Conservation (phyloP, 164 flowering plant species). For the Houttuynia cordata region DNA sequence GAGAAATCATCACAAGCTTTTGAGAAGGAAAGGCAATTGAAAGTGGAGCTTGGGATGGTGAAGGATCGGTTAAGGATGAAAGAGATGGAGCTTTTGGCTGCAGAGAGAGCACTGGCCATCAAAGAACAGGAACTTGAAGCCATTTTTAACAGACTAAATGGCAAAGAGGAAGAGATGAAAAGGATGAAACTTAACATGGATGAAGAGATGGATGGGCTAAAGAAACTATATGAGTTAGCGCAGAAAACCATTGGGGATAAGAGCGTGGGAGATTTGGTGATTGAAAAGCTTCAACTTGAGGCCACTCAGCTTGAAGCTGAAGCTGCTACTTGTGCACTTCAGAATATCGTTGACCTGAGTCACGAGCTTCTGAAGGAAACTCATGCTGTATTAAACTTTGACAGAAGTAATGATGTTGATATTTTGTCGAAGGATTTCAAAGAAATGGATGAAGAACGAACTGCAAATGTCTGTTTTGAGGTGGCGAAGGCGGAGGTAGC, state of each 20-base stretch:
- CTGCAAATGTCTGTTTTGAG: slow-evolving; percentile 9
- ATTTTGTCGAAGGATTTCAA: not conserved
- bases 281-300: slow-evolving; percentile 73
- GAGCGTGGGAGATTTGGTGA: slow-evolving; percentile 51
- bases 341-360: slow-evolving; percentile 50
- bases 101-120: slow-evolving; percentile 44
- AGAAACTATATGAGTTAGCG: slow-evolving; percentile 40
- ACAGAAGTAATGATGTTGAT: slow-evolving; percentile 17
- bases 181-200: slow-evolving; percentile 33
- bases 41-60: slow-evolving; percentile 48
- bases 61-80: slow-evolving; percentile 43
- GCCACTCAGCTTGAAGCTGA: slow-evolving; percentile 71
- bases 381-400: slow-evolving; percentile 24
- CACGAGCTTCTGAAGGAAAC: slow-evolving; percentile 37
- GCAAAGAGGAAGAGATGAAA: slow-evolving; percentile 39
- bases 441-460: not conserved
- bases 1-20: slow-evolving; percentile 19
- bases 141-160: slow-evolving; percentile 31
- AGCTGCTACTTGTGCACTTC: slow-evolving; percentile 70
- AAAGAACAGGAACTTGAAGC: slow-evolving; percentile 64
- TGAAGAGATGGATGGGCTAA: slow-evolving; percentile 34
- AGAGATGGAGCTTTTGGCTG: slow-evolving; percentile 58
- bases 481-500: slow-evolving; percentile 33
- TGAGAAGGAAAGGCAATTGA: slow-evolving; percentile 35
- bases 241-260: slow-evolving; percentile 48